Conservation (phyloP, 495 filamentous ascomycete species). For the Trichoderma reesei region DNA sequence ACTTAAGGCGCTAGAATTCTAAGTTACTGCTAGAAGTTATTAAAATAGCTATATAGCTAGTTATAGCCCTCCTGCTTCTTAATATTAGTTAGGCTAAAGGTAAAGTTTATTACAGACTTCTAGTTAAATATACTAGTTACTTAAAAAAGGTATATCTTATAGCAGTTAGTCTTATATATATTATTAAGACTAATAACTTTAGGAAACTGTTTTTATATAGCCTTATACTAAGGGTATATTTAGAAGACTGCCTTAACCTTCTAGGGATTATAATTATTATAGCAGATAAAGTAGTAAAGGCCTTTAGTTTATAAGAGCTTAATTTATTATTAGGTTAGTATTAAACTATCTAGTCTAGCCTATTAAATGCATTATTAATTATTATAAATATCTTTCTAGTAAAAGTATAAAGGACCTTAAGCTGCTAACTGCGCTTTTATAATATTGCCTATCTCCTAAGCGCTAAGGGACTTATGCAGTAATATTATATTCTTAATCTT, state of each 20-base stretch:
- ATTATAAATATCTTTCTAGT: not conserved
- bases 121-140: not conserved
- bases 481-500: too few species aligned
- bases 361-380: not conserved
- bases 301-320: not conserved
- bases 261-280: not conserved
- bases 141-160: constrained; percentile 10
- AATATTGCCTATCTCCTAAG: too few species aligned
- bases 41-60: not conserved
- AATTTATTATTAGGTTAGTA: not conserved
- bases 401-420: not conserved
- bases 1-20: not conserved
- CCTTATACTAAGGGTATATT: not conserved
- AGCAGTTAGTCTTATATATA: constrained; percentile 10
- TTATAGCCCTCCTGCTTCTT: constrained; percentile 1
- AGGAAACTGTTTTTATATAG: not conserved
- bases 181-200: not conserved
- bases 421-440: too few species aligned
- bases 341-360: not conserved
- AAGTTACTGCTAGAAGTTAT: not conserved
- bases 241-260: not conserved
- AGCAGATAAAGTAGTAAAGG: not conserved
- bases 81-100: constrained; percentile 11
- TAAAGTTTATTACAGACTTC: constrained; percentile 4
- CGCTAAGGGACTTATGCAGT: too few species aligned